Conservation (phyloP, 495 filamentous ascomycete genomes). For the Poronia punctata region DNA sequence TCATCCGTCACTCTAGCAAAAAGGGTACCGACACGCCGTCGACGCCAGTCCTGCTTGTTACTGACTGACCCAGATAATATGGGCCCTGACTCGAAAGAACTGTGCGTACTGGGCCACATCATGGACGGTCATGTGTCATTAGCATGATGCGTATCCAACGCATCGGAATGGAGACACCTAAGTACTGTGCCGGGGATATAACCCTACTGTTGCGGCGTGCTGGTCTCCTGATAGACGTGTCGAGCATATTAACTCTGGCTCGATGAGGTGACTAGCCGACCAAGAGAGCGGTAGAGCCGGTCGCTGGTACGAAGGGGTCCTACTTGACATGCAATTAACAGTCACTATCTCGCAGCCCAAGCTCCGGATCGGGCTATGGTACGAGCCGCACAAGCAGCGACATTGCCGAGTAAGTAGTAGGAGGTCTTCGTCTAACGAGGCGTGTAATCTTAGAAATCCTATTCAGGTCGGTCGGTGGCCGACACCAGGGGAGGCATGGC, state of each 20-base stretch:
- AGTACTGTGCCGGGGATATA: slow-evolving; percentile 17
- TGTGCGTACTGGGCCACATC: slow-evolving; percentile 6
- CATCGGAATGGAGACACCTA: slow-evolving; percentile 16
- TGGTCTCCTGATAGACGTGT: slow-evolving; percentile 15
- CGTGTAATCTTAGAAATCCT: too few relatives aligned
- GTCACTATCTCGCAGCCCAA: slow-evolving; percentile 3
- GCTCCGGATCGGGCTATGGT: slow-evolving; percentile 23
- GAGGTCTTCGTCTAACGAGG: slow-evolving; percentile 11
- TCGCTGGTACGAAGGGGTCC: not conserved
- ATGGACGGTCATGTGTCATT: slow-evolving; percentile 24
- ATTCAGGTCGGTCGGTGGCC: too few relatives aligned
- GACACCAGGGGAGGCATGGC: slow-evolving; percentile 1
- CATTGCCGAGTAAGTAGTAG: slow-evolving; percentile 22
- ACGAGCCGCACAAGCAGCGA: slow-evolving; percentile 19
- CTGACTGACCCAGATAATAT: too few relatives aligned
- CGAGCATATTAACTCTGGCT: slow-evolving; percentile 13
- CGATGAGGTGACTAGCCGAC: slow-evolving; percentile 11
- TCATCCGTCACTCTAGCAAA: too few relatives aligned
- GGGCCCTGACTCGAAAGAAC: slow-evolving; percentile 1
- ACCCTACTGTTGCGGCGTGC: slow-evolving; percentile 21
- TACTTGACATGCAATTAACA: slow-evolving; percentile 4
- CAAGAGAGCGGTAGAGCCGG: slow-evolving; percentile 17
- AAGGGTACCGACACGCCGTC: too few relatives aligned
- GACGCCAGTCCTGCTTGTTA: too few relatives aligned
- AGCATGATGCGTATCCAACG: slow-evolving; percentile 20